Base-by-base conservation (phyloP, 306 rosid genomes). In the Albizia julibrissin region DNA sequence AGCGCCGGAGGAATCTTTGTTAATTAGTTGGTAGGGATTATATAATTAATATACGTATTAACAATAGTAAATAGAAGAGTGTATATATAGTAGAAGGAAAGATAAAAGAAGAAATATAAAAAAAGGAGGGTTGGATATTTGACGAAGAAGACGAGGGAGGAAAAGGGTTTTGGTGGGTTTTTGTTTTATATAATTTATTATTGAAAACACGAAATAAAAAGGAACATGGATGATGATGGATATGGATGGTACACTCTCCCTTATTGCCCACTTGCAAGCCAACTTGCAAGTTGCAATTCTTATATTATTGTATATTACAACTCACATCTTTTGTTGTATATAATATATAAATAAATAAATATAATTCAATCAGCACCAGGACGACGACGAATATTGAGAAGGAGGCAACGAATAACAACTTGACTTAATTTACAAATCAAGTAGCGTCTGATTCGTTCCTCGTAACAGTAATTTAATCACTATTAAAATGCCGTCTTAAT, bases 201-300 rank as follows among this genome's bases (percentile, higher is more conserved):
- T 21, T 16, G 18, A 9, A 6, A 39, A 69, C 10, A 31, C 3
- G 2, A 50, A 50, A 50, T 4, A 1, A 18, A 49, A 31, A 31
- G 71, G 24, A 66, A 65, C 72, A 34, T 11, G 52, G 21, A 49
- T 34, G 40, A 33, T 3, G 37, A 37, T 69, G 74, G 31, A 10
- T 59, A 22, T 26, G 18, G 31, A 69, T 40, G 31, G 10, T 69
- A 83, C 50, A 46, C 70, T 82, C 73, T 80, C 81, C n/a, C 84
- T 70, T 22, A 3, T 69, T 83, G 81, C 81, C 94, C 84, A 90
- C 91, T 90, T 88, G 91, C 90, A 85, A 29, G 7, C 79, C 91
- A 90, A 88, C 89, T 88, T 90, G 91, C 91, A 90, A 88, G 89
- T 88, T 90, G 91, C 86, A 34, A 27, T 37, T 75, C 68, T 54